A percentile compares a stretch with the other conserved stretches of the same genome.
phyloP scores from a whole-genome alignment of 2,329 filamentous ascomycete species.

The Penicillium sp. region DNA sequence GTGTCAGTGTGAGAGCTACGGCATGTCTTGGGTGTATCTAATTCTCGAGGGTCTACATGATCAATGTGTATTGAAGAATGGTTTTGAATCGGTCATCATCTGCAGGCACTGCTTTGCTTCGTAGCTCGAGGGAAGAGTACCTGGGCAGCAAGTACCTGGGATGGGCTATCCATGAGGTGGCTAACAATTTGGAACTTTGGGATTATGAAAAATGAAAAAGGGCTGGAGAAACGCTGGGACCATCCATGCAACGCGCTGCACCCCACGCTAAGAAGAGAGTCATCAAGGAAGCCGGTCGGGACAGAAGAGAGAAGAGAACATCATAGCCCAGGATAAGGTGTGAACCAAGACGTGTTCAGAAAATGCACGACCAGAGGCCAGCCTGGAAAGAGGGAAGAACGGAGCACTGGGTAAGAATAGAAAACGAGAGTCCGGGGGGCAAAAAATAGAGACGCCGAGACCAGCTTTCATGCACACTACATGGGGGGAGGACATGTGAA shows the following conservation, averaged over 20 bases:
- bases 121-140: not conserved
- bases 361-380: not conserved
- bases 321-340: not conserved
- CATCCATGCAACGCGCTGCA: constrained; percentile 24
- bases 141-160: not conserved
- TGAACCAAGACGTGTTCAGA: not conserved
- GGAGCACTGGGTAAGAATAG: not conserved
- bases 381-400: not conserved
- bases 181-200: constrained; percentile 16
- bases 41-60: too few relatives aligned
- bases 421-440: not conserved
- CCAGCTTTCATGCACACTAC: constrained; percentile 5
- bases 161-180: constrained; percentile 7
- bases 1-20: too few relatives aligned
- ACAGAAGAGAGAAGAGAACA: not conserved
- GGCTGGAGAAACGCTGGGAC: constrained; percentile 19
- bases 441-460: constrained; percentile 10
- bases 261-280: constrained; percentile 27
- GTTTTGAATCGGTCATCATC: not conserved
- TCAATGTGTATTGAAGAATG: not conserved
- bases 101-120: not conserved
- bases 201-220: constrained; percentile 4
- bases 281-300: constrained; percentile 3
- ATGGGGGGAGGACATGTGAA: not conserved
- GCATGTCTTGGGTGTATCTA: not conserved